phyloP scores from a whole-genome alignment of 2,329 filamentous ascomycete genomes.

The Colletotrichum sp. region DNA sequence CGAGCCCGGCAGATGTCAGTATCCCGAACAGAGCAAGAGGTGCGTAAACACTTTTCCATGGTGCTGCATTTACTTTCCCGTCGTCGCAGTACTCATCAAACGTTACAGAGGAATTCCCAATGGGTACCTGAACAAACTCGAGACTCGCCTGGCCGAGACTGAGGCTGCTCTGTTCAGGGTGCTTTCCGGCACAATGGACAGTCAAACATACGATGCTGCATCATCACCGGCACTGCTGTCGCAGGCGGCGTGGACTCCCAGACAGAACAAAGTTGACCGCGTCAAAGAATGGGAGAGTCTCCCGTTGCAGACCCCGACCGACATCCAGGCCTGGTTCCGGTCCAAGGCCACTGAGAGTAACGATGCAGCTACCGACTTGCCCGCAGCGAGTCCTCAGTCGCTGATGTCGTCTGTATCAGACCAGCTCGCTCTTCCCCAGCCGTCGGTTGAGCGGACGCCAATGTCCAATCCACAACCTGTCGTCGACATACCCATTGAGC shows the following conservation, averaged over 20 bases:
- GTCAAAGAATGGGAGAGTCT: slow-evolving; percentile 33
- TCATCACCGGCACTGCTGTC: background rate
- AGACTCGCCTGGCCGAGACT: slow-evolving; percentile 38
- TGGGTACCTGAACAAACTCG: slow-evolving; percentile 43
- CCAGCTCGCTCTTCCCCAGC: background rate
- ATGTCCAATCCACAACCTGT: background rate
- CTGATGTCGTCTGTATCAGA: background rate
- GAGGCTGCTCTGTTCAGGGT: slow-evolving; percentile 31
- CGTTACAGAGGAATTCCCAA: slow-evolving; percentile 35
- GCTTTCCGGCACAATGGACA: slow-evolving; percentile 8
- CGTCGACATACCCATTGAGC: background rate
- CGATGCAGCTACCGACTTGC: background rate
- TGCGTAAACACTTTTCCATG: background rate
- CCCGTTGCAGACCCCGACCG: slow-evolving; percentile 21
- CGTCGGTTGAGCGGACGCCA: background rate
- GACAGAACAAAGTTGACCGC: slow-evolving; percentile 29
- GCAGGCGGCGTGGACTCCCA: slow-evolving; percentile 4
- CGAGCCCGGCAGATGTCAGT: slow-evolving; percentile 33
- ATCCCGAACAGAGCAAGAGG: slow-evolving; percentile 38
- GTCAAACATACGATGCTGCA: background rate
- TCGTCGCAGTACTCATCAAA: background rate
- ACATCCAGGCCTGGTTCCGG: slow-evolving; percentile 28
- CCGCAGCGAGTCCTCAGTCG: background rate
- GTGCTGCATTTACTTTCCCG: background rate
- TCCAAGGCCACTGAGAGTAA: background rate